Evolutionary conservation across 139 green algal species (phyloP), one percentile per base, ranked within the genome.

Genomic region (Chlamydomonas sphaeroides): DNA sequence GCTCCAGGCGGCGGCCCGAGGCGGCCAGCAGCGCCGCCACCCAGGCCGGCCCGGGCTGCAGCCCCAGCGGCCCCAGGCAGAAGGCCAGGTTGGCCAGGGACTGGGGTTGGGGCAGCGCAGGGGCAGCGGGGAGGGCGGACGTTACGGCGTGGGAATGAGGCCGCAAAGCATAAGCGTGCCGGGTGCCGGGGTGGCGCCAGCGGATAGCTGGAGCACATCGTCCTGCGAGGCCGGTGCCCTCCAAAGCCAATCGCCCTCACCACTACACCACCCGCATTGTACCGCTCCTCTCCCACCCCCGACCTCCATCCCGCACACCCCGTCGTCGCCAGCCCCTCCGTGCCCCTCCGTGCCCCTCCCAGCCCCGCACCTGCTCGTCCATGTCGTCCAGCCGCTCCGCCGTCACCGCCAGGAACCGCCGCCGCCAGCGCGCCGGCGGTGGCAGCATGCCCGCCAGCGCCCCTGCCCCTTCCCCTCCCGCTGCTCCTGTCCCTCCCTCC

Each of bases 71-170:
- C 59, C 72, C 75, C 75, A 82, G 33, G 18, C 41, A 72, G 63
- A 73, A 42, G 7, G 75, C 42, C 42, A 82, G 62, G 32, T 82
- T 82, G 23, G 62, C 62, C 20, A 82, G 61, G 20, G 75, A 82
- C 75, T 82, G 75, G 2, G 2, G 23, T 21, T 4, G 56, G 45
- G 14, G 45, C 14, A 14, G 45, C 11, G 45, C 11, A 21, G 45
- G 11, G 45, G 14, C 45, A 14, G 14, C 15, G 38, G 48, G 3
- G 6, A 56, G 39, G 23, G n/a, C 14, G 35, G 15, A 48, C 4
- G 65, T 15, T 33, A 72, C 21, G 26, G 36, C n/a, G n/a, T 5
- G 30, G 48, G 33, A 36, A 8, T 39, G 48, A 39, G 35, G 32
- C n/a, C 23, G 38, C 5, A 56, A 74, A 74, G 65, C n/a, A n/a